Evolutionary conservation across 2,329 filamentous ascomycete genomes (phyloP), one percentile per base, ranked within the genome.

Genomic region (Claviceps sorghi): DNA sequence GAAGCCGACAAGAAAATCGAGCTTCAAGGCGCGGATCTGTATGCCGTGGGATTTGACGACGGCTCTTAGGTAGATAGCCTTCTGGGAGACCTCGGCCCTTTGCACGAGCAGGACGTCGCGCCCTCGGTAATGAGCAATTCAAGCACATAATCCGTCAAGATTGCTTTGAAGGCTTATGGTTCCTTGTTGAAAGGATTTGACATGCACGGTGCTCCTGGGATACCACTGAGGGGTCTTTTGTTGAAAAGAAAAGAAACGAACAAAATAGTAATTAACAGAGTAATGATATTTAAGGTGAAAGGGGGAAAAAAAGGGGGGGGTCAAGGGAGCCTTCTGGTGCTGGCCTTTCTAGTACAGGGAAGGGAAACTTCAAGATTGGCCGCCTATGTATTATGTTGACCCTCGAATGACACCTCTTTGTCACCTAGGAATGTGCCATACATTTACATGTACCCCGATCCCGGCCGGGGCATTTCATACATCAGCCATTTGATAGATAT

Each of bases 21-120:
- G 3, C 56, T 57, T 19, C 61, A 61, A 47, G 62, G 61, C 7
- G 55, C 59, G 51, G 48, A 64, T 41, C 66, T 65, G 50, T 62
- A 64, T 53, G 61, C 62, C 47, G 47, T 29, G 22, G 58, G 50
- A 4, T 66, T 67, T 54, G 64, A 58, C 3, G 58, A 56, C 1
- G 5, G 55, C 22, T 57, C 53, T 17, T 49, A 49, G 22, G 26
- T 46, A 10, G 26, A 41, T 21, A n/a, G n/a, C n/a, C n/a, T n/a
- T n/a, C n/a, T n/a, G n/a, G n/a, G n/a, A n/a, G n/a, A n/a, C n/a
- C n/a, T n/a, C n/a, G n/a, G n/a, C n/a, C n/a, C n/a, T n/a, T n/a
- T n/a, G n/a, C n/a, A n/a, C n/a, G n/a, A n/a, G n/a, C n/a, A n/a
- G n/a, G n/a, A n/a, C n/a, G n/a, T n/a, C n/a, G n/a, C n/a, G n/a